A percentile compares a stretch with the other conserved stretches of the same genome.
These are phyloP conservation scores for Metarhizium sp. DNA, from an alignment of 2,329 filamentous ascomycete genomes.

Conservation along the genomic window DNA sequence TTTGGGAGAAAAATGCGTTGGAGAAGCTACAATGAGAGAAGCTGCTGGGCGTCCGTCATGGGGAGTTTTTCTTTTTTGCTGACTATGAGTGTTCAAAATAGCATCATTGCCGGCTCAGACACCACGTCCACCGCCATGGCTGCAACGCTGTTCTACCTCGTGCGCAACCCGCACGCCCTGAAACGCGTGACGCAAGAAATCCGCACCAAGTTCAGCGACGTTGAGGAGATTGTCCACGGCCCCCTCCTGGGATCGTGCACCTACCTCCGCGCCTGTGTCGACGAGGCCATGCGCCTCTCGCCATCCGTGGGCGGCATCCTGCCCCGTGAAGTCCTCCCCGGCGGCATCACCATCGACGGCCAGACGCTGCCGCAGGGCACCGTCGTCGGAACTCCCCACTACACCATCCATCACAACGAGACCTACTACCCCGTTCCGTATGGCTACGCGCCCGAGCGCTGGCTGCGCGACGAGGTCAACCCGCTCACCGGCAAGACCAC, in stretches of 20 bases:
- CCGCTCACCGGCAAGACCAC: constrained; percentile 25
- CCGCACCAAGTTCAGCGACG: constrained; percentile 37
- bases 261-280: constrained; percentile 56
- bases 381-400: constrained; percentile 56
- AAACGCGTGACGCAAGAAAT: constrained; percentile 40
- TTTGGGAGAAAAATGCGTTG: too few relatives aligned
- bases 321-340: constrained; percentile 48
- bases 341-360: constrained; percentile 46
- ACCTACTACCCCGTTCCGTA: constrained; percentile 52
- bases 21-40: too few relatives aligned
- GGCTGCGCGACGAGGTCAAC: constrained; percentile 43
- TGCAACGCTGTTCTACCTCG: constrained; percentile 53
- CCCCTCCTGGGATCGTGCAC: constrained; percentile 36
- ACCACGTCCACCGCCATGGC: constrained; percentile 62
- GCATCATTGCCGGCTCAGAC: constrained; percentile 62
- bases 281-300: constrained; percentile 55
- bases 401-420: constrained; percentile 59
- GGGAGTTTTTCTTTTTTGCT: neutral
- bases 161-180: constrained; percentile 39
- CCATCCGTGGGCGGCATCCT: constrained; percentile 52
- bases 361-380: constrained; percentile 46
- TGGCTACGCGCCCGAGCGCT: constrained; percentile 54
- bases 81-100: constrained; percentile 12
- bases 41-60: too few relatives aligned
- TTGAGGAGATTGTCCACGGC: constrained; percentile 47